Base-by-base conservation (phyloP, 2,329 filamentous ascomycete genomes). In the Diaporthe ilicicola region DNA sequence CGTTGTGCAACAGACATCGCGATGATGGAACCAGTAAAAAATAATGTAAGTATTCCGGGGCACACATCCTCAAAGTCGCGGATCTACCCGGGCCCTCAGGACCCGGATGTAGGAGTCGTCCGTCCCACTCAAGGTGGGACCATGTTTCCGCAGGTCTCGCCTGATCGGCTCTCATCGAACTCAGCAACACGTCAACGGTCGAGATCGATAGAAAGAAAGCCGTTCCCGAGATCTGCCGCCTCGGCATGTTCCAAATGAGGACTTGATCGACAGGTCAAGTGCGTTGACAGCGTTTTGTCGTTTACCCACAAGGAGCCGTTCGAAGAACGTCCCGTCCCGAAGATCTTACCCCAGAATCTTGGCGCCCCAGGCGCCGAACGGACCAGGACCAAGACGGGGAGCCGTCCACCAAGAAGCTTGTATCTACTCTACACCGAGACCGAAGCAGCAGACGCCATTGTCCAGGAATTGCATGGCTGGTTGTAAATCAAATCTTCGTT, bases 241-340 rank as follows among this genome's bases (percentile, higher is more conserved):
- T 34, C 13, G 32, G 4, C 32, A 34, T 62, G 12, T 24, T 22
- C 3, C 13, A 13, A 12, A 13, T 6, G 13, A 5, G 44, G 17
- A 37, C 29, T 32, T 64, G 42, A 64, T 50, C 59, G 59, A 24
- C 44, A 37, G 8, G 44, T n/a, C 56, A 27, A 4, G 15, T 37
- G 59, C 13, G 13, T n/a, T 34, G 22, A n/a, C 59, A 44, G 32
- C 29, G 59, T 15, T 15, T 13, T 62, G 59, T 48, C 59, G 59
- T 46, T 61, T 32, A 39, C 24, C n/a, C 39, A 6, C 24, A 9
- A 29, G 37, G 13, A 27, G 56, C 19, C 56, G 42, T 64, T 64
- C 29, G 59, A 29, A 44, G 29, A 50, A 29, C 59, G 44, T 44
- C n/a, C 44, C 59, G 59, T 64, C 59, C 59, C 59, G 59, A 50